phyloP scores from a whole-genome alignment of 768 basidiomycete genomes.

The Lactifluus echinatus region DNA sequence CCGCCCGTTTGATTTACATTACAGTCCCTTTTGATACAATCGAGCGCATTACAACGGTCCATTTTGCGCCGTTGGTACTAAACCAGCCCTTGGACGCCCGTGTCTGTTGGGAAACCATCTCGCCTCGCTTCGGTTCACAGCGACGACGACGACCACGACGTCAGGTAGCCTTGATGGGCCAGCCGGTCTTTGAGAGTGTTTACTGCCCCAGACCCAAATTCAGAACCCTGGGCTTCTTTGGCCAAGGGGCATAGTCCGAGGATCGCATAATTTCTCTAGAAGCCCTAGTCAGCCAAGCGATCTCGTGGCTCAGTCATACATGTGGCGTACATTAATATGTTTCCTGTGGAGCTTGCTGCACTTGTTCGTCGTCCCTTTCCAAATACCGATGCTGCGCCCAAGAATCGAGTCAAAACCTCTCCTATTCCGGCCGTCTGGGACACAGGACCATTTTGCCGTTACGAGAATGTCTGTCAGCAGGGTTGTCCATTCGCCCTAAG shows the following conservation, averaged over 20 bases:
- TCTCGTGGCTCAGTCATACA: constrained; percentile 1
- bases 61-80: constrained; percentile 3
- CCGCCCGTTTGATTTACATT: constrained; percentile 17
- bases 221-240: not conserved
- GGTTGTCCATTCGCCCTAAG: not conserved
- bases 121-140: not conserved
- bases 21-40: constrained; percentile 13
- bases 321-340: constrained; percentile 3
- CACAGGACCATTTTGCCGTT: not conserved
- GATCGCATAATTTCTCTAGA: not conserved
- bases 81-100: not conserved
- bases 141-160: not conserved
- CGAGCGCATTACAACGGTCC: constrained; percentile 1
- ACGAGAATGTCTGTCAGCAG: not conserved
- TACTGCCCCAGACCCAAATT: not conserved
- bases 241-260: not conserved
- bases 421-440: constrained; percentile 3
- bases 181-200: constrained; percentile 3
- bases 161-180: constrained; percentile 2
- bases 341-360: constrained; percentile 2
- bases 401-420: constrained; percentile 3
- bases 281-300: not conserved
- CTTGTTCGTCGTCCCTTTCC: not conserved
- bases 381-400: constrained; percentile 6
- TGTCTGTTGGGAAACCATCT: not conserved